Evolutionary conservation across 2,329 filamentous ascomycete genomes (phyloP).

Genomic region (Penicillium decumbens): DNA sequence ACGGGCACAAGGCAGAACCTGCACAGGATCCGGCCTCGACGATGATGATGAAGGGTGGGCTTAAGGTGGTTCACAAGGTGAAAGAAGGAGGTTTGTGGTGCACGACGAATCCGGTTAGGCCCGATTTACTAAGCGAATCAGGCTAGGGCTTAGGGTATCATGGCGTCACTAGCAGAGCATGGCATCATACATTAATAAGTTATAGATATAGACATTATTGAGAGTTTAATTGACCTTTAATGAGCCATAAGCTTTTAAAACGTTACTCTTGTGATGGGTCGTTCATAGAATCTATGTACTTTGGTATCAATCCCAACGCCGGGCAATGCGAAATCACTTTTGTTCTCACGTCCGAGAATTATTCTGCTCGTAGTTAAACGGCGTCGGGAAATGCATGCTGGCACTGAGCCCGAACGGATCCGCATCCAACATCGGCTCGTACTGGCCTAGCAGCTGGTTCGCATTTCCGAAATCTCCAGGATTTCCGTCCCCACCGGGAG

Average conservation of each 20-base stretch:
- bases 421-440: slow-evolving; percentile 83
- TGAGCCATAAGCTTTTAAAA: no score
- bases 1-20: slow-evolving; percentile 36
- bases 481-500: slow-evolving; percentile 33
- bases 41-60: slow-evolving; percentile 15
- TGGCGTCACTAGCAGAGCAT: slow-evolving; percentile 30
- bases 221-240: no score
- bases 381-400: slow-evolving; percentile 89
- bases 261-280: neutral
- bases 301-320: slow-evolving; percentile 33
- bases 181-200: slow-evolving; percentile 22
- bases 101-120: slow-evolving; percentile 35
- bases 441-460: slow-evolving; percentile 60
- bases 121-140: slow-evolving; percentile 39
- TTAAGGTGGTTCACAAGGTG: neutral
- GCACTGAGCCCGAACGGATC: slow-evolving; percentile 91
- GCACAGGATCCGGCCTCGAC: slow-evolving; percentile 23
- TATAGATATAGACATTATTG: no score
- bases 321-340: slow-evolving; percentile 25
- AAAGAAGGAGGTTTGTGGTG: slow-evolving; percentile 34
- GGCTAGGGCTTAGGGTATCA: slow-evolving; percentile 42
- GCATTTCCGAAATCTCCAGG: slow-evolving; percentile 42
- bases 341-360: slow-evolving; percentile 26
- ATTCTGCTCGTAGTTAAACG: slow-evolving; percentile 54
- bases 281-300: neutral